A percentile compares a stretch with the other conserved stretches of the same genome.
Evolutionary conservation across 441 rosid genomes (phyloP).

Genomic region (Populus trichocarpa): DNA sequence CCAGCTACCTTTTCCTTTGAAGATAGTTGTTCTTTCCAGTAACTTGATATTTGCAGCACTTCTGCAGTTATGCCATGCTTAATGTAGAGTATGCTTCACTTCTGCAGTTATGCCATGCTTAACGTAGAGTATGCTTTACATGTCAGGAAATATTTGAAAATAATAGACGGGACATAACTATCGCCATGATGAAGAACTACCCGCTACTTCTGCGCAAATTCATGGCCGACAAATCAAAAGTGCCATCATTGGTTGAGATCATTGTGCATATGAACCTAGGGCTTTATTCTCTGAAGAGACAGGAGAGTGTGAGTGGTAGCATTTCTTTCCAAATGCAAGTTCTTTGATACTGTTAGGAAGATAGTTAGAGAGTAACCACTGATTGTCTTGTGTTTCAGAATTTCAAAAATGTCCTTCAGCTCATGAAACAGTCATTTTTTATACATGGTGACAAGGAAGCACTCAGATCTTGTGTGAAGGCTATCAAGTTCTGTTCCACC

Average conservation of each 20-base stretch:
- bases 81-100: background rate
- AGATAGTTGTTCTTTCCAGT: background rate
- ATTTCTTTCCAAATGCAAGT: constrained; percentile 19
- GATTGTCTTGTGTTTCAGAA: constrained; percentile 45
- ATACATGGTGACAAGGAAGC: constrained; percentile 94
- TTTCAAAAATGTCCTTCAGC: constrained; percentile 75
- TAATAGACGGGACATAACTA: constrained; percentile 67
- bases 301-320: constrained; percentile 70
- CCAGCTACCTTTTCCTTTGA: background rate
- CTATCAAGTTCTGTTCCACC: constrained; percentile 69
- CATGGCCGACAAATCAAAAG: constrained; percentile 85
- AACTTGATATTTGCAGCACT: constrained; percentile 22
- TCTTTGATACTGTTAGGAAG: constrained; percentile 13
- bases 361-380: constrained; percentile 20
- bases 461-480: constrained; percentile 89
- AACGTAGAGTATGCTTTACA: constrained; percentile 1
- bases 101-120: too few species aligned
- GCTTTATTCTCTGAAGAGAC: constrained; percentile 92
- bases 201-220: constrained; percentile 85
- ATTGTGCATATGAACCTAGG: constrained; percentile 83
- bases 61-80: constrained; percentile 13
- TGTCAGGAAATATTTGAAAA: constrained; percentile 78
- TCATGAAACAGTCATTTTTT: constrained; percentile 87
- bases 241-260: constrained; percentile 79
- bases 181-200: constrained; percentile 91